Percentiles rank a stretch among this genome's conserved stretches.
These are phyloP conservation scores for Flaveria brownii DNA, from an alignment of 129 eudicot species.

Conservation along the genomic window DNA sequence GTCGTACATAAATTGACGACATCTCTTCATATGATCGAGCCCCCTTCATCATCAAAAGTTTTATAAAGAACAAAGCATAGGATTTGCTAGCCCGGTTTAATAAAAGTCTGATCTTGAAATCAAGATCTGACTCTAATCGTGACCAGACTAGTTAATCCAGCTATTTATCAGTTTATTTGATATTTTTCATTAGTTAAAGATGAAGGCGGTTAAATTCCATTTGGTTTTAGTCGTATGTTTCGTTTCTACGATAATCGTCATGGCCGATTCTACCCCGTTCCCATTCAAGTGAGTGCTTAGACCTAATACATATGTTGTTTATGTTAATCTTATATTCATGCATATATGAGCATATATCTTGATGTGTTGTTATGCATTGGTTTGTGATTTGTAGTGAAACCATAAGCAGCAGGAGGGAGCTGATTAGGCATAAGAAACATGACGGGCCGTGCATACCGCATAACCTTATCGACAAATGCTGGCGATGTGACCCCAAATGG, in stretches of 20 bases:
- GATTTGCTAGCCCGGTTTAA: constrained; percentile 46
- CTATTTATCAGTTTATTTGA: not conserved
- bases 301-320: no score
- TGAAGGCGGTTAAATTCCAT: constrained; percentile 36
- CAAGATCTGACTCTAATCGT: constrained; percentile 37
- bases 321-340: not conserved
- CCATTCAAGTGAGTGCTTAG: constrained; percentile 15
- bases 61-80: constrained; percentile 16
- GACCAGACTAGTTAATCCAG: constrained; percentile 43
- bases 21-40: constrained; percentile 26
- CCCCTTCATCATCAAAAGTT: constrained; percentile 28
- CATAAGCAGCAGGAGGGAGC: constrained; percentile 50
- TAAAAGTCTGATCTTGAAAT: constrained; percentile 33
- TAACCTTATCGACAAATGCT: constrained; percentile 71
- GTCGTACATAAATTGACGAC: constrained; percentile 35
- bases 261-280: constrained; percentile 18
- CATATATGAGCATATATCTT: not conserved
- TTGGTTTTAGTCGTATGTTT: constrained; percentile 22
- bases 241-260: constrained; percentile 12
- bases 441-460: constrained; percentile 58
- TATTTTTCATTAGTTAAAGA: constrained; percentile 19
- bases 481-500: constrained; percentile 80
- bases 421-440: constrained; percentile 29
- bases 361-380: not conserved
- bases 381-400: constrained; percentile 18